These are phyloP conservation scores for Amphibolis antarctica DNA, from an alignment of 106 monocot species.

Conservation along the genomic window DNA sequence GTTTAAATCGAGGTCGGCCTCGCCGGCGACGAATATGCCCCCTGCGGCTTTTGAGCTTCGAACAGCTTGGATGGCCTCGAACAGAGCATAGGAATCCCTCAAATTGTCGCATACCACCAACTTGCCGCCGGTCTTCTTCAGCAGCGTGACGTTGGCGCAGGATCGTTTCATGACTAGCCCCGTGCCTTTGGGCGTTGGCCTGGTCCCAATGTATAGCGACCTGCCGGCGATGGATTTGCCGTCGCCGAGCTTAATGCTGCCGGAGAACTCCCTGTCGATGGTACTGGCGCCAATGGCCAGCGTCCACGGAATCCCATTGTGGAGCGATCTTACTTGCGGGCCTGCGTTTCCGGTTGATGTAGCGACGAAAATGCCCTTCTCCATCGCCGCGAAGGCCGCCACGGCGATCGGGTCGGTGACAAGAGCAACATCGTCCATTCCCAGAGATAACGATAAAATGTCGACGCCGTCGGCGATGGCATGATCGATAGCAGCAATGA, in stretches of 20 bases:
- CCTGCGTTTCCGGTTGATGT: slow-evolving; percentile 58
- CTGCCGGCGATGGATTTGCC: slow-evolving; percentile 24
- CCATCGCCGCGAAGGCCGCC: slow-evolving; percentile 36
- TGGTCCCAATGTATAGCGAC: slow-evolving; percentile 32
- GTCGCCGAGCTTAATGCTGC: slow-evolving; percentile 23
- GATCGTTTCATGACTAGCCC: slow-evolving; percentile 9
- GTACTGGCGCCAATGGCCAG: slow-evolving; percentile 53
- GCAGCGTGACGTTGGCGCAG: slow-evolving; percentile 10
- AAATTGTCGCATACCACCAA: slow-evolving; percentile 11
- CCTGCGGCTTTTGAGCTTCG: slow-evolving; percentile 9
- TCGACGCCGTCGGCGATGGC: slow-evolving; percentile 65
- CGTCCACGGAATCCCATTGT: slow-evolving; percentile 65
- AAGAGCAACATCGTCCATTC: slow-evolving; percentile 29
- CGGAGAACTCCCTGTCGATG: slow-evolving; percentile 42
- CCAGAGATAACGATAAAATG: slow-evolving; percentile 58
- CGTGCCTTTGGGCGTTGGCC: background rate
- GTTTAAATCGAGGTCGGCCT: background rate
- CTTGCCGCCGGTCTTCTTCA: slow-evolving; percentile 3
- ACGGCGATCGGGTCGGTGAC: slow-evolving; percentile 53
- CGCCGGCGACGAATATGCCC: slow-evolving; percentile 29
- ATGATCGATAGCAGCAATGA: slow-evolving; percentile 43
- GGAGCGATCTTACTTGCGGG: slow-evolving; percentile 22
- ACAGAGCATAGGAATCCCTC: background rate
- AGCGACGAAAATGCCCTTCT: slow-evolving; percentile 51
- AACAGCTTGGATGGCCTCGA: background rate